phyloP scores from a whole-genome alignment of 768 basidiomycete genomes.

The Sarcodon aspratus region DNA sequence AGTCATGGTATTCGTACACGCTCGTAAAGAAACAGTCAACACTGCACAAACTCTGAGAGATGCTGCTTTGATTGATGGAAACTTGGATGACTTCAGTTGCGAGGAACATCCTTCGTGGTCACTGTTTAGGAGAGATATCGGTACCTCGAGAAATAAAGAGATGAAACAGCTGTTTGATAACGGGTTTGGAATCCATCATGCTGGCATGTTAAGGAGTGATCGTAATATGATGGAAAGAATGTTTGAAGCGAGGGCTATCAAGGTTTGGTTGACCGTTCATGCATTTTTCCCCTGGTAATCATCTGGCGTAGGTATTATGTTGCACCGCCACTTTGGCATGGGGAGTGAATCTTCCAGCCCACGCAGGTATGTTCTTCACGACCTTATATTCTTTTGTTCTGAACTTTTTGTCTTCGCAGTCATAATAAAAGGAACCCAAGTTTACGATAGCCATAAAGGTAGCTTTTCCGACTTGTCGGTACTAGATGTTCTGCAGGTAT shows the following conservation, averaged over 20 bases:
- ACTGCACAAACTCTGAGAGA: conserved; percentile 76
- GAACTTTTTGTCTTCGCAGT: conserved; percentile 32
- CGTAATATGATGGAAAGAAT: conserved; percentile 91
- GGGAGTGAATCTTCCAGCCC: conserved; percentile 98
- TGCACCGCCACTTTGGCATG: conserved; percentile 98
- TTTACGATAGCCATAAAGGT: conserved; percentile 88
- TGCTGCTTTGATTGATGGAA: conserved; percentile 58
- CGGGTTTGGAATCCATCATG: conserved; percentile 97
- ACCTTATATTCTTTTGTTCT: conserved; percentile 1
- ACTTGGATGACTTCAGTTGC: conserved; percentile 68
- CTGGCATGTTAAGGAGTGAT: conserved; percentile 92
- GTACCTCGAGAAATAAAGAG: conserved; percentile 84
- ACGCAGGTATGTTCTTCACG: conserved; percentile 54
- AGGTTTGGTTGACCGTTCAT: conserved; percentile 35
- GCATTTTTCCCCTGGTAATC: neutral
- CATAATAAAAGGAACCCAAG: conserved; percentile 93
- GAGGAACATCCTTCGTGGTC: conserved; percentile 69
- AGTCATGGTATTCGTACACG: conserved; percentile 99
- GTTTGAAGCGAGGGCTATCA: conserved; percentile 86
- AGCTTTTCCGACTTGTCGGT: conserved; percentile 88
- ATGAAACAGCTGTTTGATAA: conserved; percentile 89
- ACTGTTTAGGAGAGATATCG: conserved; percentile 69
- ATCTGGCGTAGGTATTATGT: conserved; percentile 65
- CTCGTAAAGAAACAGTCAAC: conserved; percentile 96
- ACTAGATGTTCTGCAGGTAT: conserved; percentile 93